phyloP scores from a whole-genome alignment of 2,329 filamentous ascomycete genomes.

The Colletotrichum sp. region DNA sequence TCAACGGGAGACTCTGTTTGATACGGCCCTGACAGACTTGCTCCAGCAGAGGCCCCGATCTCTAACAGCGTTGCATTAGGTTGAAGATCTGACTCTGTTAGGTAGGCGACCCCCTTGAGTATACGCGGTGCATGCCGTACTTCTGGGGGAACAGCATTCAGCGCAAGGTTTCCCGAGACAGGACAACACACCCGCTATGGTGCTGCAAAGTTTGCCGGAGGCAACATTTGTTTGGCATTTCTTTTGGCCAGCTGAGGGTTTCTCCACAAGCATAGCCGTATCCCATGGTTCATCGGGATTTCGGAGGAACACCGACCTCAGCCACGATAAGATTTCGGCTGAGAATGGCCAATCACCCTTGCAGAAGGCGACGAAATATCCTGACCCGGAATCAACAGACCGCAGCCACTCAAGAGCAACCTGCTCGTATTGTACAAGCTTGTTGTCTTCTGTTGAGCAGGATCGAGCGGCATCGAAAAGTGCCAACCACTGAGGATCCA shows the following conservation, averaged over 20 bases:
- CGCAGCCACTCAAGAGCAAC: neutral
- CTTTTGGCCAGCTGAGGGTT: neutral
- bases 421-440: neutral
- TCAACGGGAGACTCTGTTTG: neutral
- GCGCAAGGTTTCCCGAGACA: neutral
- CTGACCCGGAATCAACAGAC: neutral
- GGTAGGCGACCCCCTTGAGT: neutral
- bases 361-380: neutral
- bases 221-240: neutral
- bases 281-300: neutral
- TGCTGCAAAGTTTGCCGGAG: neutral
- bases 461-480: neutral
- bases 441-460: neutral
- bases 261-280: neutral
- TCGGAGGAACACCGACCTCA: neutral
- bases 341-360: neutral
- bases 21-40: neutral
- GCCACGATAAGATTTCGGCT: neutral
- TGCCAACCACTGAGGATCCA: neutral
- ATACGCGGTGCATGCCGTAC: neutral
- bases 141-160: neutral
- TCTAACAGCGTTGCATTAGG: neutral
- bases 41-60: neutral
- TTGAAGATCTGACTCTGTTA: neutral
- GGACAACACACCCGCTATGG: neutral